Percentiles rank a stretch among this genome's conserved stretches.
Evolutionary conservation across 257 asterid species (phyloP).

Genomic region (Nicotiana knightiana): DNA sequence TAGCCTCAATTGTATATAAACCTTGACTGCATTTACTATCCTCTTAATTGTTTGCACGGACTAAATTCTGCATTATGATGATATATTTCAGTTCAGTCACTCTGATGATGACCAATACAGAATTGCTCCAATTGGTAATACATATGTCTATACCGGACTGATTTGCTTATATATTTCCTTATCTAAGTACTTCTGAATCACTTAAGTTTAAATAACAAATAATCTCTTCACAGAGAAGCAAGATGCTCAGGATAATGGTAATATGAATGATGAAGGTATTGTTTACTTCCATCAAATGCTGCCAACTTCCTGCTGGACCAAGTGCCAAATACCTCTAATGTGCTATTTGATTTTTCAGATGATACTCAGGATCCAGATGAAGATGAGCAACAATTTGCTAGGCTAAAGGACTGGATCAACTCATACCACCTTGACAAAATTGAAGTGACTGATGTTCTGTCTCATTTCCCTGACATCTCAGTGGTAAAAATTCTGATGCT

Average conservation of each 20-base stretch:
- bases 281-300: background rate
- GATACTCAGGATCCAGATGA: constrained; percentile 79
- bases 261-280: constrained; percentile 55
- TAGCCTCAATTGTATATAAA: background rate
- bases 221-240: constrained; percentile 38
- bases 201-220: constrained; percentile 11
- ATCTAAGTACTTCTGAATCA: constrained; percentile 8
- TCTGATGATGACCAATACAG: constrained; percentile 69
- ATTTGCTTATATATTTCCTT: background rate
- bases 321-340: constrained; percentile 8
- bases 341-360: constrained; percentile 34
- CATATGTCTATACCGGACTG: background rate
- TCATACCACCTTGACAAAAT: constrained; percentile 59
- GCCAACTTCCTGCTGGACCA: background rate
- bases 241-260: constrained; percentile 31
- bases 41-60: constrained; percentile 1
- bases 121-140: constrained; percentile 70
- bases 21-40: background rate
- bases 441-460: constrained; percentile 62
- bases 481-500: constrained; percentile 33
- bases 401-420: constrained; percentile 77
- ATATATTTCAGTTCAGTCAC: constrained; percentile 50
- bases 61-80: constrained; percentile 9
- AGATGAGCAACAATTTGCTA: constrained; percentile 62
- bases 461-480: constrained; percentile 79